phyloP scores from a whole-genome alignment of 805 yeast species.

The Pichia gijzeniarum region DNA sequence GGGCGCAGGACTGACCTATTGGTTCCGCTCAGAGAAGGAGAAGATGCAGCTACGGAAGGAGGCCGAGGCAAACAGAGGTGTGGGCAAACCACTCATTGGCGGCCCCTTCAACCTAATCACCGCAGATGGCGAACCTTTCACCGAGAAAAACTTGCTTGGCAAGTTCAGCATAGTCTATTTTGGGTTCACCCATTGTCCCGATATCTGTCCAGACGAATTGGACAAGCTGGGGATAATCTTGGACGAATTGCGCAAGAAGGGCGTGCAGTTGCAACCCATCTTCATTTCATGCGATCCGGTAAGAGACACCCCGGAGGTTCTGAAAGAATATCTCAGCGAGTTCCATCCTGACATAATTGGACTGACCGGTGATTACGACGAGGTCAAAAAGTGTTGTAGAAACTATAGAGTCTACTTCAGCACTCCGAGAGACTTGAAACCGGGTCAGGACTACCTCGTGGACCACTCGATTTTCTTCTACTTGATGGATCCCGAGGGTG shows the following conservation, averaged over 20 bases:
- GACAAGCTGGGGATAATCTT: constrained; percentile 80
- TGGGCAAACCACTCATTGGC: constrained; percentile 90
- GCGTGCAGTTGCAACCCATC: constrained; percentile 68
- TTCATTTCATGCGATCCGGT: constrained; percentile 97
- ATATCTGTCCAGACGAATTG: constrained; percentile 96
- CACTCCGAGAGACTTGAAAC: constrained; percentile 91
- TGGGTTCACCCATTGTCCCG: constrained; percentile 97
- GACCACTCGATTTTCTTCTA: constrained; percentile 97
- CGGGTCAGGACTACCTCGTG: constrained; percentile 93
- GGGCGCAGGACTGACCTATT: constrained; percentile 67
- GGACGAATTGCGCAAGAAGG: constrained; percentile 50
- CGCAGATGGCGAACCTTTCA: constrained; percentile 63
- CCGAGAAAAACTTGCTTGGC: constrained; percentile 69
- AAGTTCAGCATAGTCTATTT: constrained; percentile 84
- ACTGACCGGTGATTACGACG: constrained; percentile 84
- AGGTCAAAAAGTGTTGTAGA: constrained; percentile 79
- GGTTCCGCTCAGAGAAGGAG: constrained; percentile 71
- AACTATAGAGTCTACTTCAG: constrained; percentile 91
- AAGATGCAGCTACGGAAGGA: constrained; percentile 67
- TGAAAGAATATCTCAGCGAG: constrained; percentile 76
- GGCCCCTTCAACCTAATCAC: constrained; percentile 79
- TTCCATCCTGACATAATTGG: constrained; percentile 90
- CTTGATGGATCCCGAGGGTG: constrained; percentile 97
- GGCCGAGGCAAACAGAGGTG: constrained; percentile 79
- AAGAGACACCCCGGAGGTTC: constrained; percentile 81